Conservation (phyloP, 2,329 filamentous ascomycete genomes). For the Phoma sp. region DNA sequence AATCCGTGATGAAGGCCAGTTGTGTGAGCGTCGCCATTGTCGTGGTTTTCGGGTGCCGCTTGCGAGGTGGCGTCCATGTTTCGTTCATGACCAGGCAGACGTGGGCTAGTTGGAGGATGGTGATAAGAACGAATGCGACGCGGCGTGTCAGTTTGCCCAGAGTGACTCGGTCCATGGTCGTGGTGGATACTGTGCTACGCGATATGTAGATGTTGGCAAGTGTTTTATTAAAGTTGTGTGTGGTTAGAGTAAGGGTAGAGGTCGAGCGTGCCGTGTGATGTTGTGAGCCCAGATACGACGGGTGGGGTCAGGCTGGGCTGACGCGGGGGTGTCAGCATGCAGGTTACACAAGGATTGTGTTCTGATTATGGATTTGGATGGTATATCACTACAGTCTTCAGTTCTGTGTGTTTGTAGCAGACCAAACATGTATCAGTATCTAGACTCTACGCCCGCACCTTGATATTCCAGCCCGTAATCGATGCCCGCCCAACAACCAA, state of each 20-base stretch:
- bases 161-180: neutral
- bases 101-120: neutral
- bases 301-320: neutral
- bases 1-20: neutral
- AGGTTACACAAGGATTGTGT: neutral
- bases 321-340: neutral
- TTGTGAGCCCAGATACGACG: neutral
- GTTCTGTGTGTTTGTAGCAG: no score
- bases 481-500: constrained; percentile 38
- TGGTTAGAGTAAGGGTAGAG: neutral
- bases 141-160: neutral
- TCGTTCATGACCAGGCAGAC: neutral
- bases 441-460: constrained; percentile 29
- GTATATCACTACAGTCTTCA: no score
- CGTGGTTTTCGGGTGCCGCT: neutral
- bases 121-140: neutral
- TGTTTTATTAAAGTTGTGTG: neutral
- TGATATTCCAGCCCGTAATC: constrained; percentile 39
- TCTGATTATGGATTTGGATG: no score
- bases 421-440: no score
- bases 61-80: neutral
- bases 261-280: no score
- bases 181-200: neutral
- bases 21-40: neutral
- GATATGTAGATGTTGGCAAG: neutral